Base-by-base conservation (phyloP, 75 land plant species). In the Larix kaempferi region DNA sequence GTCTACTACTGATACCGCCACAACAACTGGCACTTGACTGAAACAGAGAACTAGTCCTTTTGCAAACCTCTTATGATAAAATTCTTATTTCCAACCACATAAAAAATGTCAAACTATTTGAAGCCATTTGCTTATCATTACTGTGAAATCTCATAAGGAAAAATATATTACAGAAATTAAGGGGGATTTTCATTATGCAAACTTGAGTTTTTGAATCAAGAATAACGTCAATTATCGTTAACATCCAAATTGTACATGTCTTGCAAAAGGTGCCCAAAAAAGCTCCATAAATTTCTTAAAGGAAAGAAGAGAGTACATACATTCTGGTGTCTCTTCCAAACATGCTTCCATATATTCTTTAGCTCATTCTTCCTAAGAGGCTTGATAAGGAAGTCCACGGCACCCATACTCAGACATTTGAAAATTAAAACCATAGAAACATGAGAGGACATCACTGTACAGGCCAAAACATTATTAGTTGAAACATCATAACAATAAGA, bases 341-440 rank as follows among this genome's bases (percentile, higher is more conserved):
- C 92, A 79, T 92, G 94, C 78, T 92, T 92, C 92, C 94, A 92
- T 14, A 92, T 77, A 56, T 88, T 92, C 71, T 80, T 79, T 33
- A 92, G 77, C 84, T 90, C 94, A 75, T 92, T 92, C 74, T 86
- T 92, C 33, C 94, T 73, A 23, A 92, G 82, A 44, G 94, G 94
- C 74, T 92, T 90, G 56, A 90, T 86, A 10, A 92, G 83, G 59
- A 88, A 90, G 74, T 92, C 94, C 16, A 86, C 88, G 6, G 92
- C 94, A 35, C 94, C 94, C 74, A 82, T 92, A 39, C 85, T 59
- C 82, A 92, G 79, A 78, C 94, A 92, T 56, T 88, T 90, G 37
- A 82, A 86, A 6, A 92, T 92, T 55, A 86, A 80, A 71, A 85
- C 80, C 76, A 89, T 78, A 22, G 88, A 90, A 81, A 89, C 92